phyloP scores from a whole-genome alignment of 768 basidiomycete species.

The Amylocystis lapponica region DNA sequence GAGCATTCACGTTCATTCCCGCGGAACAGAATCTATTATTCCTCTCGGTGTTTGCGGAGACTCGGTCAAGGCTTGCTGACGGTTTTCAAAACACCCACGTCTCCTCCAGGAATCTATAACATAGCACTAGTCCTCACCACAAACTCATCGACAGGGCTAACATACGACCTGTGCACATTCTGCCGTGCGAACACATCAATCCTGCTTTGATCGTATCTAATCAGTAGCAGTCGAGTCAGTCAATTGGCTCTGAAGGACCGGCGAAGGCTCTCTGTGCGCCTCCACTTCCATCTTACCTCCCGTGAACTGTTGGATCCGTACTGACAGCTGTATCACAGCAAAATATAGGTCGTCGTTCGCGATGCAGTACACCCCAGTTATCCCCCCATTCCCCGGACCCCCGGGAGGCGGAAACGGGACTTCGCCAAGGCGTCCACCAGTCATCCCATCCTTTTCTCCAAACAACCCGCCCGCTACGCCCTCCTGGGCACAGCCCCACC shows the following conservation, averaged over 20 bases:
- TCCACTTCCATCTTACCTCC: no score
- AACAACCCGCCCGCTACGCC: constrained; percentile 10
- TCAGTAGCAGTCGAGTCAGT: no score
- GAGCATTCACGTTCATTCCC: no score
- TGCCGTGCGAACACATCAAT: no score
- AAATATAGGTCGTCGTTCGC: not conserved
- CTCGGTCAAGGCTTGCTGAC: not conserved
- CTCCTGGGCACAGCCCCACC: constrained; percentile 13
- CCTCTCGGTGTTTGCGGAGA: not conserved
- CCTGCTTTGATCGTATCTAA: no score
- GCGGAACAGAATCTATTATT: not conserved
- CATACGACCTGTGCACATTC: no score
- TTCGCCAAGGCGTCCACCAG: constrained; percentile 16
- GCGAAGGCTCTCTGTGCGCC: no score
- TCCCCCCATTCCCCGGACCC: constrained; percentile 24
- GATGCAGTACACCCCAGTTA: constrained; percentile 26
- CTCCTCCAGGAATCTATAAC: not conserved
- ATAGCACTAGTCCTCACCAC: no score
- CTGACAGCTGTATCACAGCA: not conserved
- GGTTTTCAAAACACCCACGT: no score
- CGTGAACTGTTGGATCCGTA: not conserved
- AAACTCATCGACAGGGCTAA: no score
- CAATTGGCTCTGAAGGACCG: no score
- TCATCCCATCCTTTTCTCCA: constrained; percentile 21
- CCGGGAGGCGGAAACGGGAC: constrained; percentile 13